These are phyloP conservation scores for Xerocomellus dryophilus DNA, from an alignment of 768 basidiomycete species.

Conservation along the genomic window DNA sequence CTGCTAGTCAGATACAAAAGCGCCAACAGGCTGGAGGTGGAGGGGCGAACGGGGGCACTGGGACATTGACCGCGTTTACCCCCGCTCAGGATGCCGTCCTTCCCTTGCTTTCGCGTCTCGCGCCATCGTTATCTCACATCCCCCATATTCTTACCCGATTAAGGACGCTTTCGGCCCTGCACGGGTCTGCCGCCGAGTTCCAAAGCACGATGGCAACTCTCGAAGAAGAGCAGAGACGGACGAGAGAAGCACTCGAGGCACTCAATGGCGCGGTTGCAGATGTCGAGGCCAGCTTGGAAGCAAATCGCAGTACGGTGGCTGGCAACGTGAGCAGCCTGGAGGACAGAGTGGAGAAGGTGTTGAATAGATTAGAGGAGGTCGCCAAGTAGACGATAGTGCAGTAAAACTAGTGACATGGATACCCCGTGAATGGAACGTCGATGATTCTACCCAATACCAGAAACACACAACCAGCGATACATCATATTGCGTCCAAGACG, in stretches of 20 bases:
- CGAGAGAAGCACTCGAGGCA: slow-evolving; percentile 61
- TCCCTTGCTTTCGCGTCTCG: slow-evolving; percentile 66
- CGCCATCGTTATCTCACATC: slow-evolving; percentile 73
- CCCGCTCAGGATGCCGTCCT: slow-evolving; percentile 58
- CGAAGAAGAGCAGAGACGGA: slow-evolving; percentile 69
- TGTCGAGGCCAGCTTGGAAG: slow-evolving; percentile 73
- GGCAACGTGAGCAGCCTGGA: slow-evolving; percentile 75
- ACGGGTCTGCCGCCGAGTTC: slow-evolving; percentile 79
- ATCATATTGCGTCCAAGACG: background rate
- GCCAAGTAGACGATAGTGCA: slow-evolving; percentile 10
- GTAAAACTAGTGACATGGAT: background rate
- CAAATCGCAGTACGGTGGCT: slow-evolving; percentile 67
- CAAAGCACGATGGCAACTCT: slow-evolving; percentile 60
- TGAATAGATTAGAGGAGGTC: slow-evolving; percentile 42
- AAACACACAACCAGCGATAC: background rate
- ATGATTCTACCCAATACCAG: slow-evolving; percentile 1
- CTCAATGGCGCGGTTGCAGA: slow-evolving; percentile 63
- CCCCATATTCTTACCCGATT: slow-evolving; percentile 89
- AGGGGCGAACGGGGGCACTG: slow-evolving; percentile 8
- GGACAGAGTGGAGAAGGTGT: slow-evolving; percentile 47
- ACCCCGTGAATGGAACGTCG: background rate
- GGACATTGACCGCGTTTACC: slow-evolving; percentile 20
- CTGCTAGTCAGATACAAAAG: slow-evolving; percentile 36
- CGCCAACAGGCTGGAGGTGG: slow-evolving; percentile 20
- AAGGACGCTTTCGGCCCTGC: slow-evolving; percentile 77